These are phyloP conservation scores for Puya raimondii DNA, from an alignment of 176 grass and related monocot species.

Conservation along the genomic window DNA sequence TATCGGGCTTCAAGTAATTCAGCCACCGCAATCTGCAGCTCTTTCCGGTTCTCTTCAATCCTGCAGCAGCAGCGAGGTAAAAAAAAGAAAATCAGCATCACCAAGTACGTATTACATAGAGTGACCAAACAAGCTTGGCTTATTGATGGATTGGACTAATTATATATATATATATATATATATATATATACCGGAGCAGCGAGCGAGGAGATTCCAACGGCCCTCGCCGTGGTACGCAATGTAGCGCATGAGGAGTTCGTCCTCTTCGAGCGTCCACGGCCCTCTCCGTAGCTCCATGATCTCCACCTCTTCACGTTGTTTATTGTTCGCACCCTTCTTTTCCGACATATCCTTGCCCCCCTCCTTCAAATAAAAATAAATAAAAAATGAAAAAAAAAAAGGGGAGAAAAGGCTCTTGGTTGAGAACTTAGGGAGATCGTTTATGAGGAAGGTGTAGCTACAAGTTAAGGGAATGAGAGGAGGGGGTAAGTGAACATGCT, in stretches of 20 bases:
- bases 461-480: not conserved
- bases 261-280: slow-evolving; percentile 84
- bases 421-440: no score
- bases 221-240: slow-evolving; percentile 85
- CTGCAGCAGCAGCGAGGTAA: slow-evolving; percentile 14
- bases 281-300: slow-evolving; percentile 53
- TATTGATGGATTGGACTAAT: not conserved
- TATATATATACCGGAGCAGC: slow-evolving; percentile 52
- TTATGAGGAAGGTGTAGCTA: not conserved
- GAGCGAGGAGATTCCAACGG: slow-evolving; percentile 85
- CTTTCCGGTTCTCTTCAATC: slow-evolving; percentile 88
- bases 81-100: no score
- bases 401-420: no score
- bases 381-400: no score
- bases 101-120: no score
- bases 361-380: no score
- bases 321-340: slow-evolving; percentile 49
- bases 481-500: not conserved
- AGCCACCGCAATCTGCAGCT: slow-evolving; percentile 83
- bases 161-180: slow-evolving; percentile 11
- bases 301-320: slow-evolving; percentile 36
- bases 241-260: slow-evolving; percentile 86
- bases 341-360: slow-evolving; percentile 44
- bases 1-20: slow-evolving; percentile 88
- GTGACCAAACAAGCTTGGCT: not conserved